These are phyloP conservation scores for Blastocystis sp. DNA, from an alignment of 352 stramenopile species.

Conservation along the genomic window DNA sequence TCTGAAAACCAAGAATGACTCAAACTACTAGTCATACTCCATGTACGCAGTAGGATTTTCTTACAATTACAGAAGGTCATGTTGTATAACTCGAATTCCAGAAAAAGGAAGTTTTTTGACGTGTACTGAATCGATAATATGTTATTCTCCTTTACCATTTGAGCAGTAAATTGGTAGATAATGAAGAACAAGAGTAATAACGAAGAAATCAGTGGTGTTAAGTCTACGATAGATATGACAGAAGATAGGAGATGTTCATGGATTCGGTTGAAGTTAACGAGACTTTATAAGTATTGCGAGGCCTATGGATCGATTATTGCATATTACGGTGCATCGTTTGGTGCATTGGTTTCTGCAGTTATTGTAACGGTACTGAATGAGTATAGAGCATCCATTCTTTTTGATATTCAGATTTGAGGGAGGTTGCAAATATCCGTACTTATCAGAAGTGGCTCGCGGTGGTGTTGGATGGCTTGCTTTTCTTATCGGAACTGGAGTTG, in stretches of 20 bases:
- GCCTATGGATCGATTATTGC: slow-evolving; percentile 36
- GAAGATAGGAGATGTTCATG: neutral
- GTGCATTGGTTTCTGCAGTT: neutral
- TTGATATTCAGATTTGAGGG: slow-evolving; percentile 31
- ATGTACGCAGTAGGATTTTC: no score
- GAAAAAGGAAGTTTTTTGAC: no score
- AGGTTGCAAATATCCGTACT: slow-evolving; percentile 56
- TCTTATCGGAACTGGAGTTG: slow-evolving; percentile 21
- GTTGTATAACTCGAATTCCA: no score
- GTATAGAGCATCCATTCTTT: neutral
- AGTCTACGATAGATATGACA: neutral
- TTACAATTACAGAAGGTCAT: no score
- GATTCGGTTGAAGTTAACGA: neutral
- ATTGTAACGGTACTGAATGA: slow-evolving; percentile 21
- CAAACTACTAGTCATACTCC: no score
- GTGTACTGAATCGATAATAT: no score
- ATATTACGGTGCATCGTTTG: slow-evolving; percentile 22
- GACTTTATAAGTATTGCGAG: slow-evolving; percentile 19
- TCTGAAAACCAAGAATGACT: no score
- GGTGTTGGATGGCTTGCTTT: slow-evolving; percentile 22
- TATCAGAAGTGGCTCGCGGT: slow-evolving; percentile 26
- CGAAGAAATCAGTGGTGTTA: neutral
- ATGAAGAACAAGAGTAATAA: neutral
- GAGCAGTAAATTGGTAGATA: no score
- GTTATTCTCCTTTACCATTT: no score